phyloP scores from a whole-genome alignment of 306 rosid species.

The Betula pendula region DNA sequence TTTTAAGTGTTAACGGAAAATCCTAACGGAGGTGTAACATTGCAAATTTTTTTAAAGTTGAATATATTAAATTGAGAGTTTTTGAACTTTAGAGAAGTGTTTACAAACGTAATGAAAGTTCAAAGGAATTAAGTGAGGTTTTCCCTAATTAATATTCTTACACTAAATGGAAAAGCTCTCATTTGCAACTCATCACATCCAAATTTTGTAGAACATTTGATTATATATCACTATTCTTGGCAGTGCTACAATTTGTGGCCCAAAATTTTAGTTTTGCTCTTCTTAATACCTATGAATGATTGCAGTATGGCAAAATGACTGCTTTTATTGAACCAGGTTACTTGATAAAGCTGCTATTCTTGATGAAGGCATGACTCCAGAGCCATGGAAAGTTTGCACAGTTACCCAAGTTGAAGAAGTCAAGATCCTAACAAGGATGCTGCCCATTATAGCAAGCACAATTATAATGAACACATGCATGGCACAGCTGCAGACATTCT shows the following conservation, averaged over 20 bases:
- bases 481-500: background rate
- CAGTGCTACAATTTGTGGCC: background rate
- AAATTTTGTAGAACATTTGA: too few relatives aligned
- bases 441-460: background rate
- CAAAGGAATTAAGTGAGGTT: too few relatives aligned
- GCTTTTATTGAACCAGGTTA: background rate
- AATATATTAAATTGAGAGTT: too few relatives aligned
- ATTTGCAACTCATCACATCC: too few relatives aligned
- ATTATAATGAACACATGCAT: background rate
- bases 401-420: background rate
- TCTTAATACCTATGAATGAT: background rate
- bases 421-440: background rate
- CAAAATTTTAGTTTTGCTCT: background rate
- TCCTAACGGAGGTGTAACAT: too few relatives aligned
- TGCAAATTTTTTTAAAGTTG: too few relatives aligned
- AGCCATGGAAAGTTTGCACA: background rate
- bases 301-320: background rate
- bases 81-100: too few relatives aligned
- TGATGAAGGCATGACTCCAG: background rate
- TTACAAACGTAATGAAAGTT: too few relatives aligned
- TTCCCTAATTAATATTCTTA: too few relatives aligned
- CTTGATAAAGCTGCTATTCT: background rate
- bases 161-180: too few relatives aligned
- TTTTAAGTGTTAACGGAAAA: too few relatives aligned
- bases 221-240: too few relatives aligned